A percentile compares a stretch with the other conserved stretches of the same genome.
Evolutionary conservation across 2,329 filamentous ascomycete genomes (phyloP).

Genomic region (Diaporthe ampelina): DNA sequence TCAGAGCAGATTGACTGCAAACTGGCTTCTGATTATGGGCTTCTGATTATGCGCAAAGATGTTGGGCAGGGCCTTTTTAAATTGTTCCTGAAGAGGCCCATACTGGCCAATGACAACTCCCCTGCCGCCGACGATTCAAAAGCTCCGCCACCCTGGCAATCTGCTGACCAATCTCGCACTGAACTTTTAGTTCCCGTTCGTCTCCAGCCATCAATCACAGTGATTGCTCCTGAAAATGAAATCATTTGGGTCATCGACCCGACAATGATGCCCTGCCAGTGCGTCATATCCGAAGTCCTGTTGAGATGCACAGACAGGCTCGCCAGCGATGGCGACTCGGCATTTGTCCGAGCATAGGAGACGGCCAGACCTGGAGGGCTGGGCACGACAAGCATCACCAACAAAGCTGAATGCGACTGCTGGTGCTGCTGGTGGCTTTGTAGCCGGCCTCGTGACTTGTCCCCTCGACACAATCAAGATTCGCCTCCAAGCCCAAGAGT

Average conservation of each 20-base stretch:
- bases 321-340: slow-evolving; percentile 3
- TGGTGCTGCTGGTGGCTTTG: slow-evolving; percentile 90
- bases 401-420: slow-evolving; percentile 85
- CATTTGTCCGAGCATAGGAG: not conserved
- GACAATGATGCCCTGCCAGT: not conserved
- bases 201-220: not conserved
- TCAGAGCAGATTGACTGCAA: too few species aligned
- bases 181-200: not conserved
- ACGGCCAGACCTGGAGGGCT: slow-evolving; percentile 60
- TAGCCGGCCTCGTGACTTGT: slow-evolving; percentile 94
- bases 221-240: not conserved
- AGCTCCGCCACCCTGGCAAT: too few species aligned
- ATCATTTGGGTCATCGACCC: too few species aligned
- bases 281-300: not conserved
- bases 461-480: slow-evolving; percentile 99
- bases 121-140: too few species aligned
- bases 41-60: too few species aligned
- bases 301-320: not conserved
- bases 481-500: slow-evolving; percentile 94
- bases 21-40: too few species aligned
- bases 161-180: not conserved
- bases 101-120: too few species aligned
- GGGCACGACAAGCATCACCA: slow-evolving; percentile 69
- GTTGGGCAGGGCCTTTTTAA: too few species aligned
- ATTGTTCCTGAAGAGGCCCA: too few species aligned